Percentiles rank a stretch among this genome's conserved stretches.
phyloP scores from a whole-genome alignment of 176 grass and related monocot species.

The Zoysia pacifica region DNA sequence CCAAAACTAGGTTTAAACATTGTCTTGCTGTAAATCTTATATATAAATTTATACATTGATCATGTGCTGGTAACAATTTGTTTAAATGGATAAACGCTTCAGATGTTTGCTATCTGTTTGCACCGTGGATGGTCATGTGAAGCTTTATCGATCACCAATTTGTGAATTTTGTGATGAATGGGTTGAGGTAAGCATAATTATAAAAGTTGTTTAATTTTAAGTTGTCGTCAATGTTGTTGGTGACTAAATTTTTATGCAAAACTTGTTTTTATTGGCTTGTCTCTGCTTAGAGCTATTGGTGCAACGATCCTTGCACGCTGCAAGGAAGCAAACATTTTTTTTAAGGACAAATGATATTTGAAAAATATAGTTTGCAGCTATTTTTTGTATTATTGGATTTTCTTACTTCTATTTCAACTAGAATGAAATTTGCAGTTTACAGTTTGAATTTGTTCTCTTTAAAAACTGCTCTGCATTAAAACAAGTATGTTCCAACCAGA shows the following conservation, averaged over 20 bases:
- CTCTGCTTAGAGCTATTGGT: constrained; percentile 17
- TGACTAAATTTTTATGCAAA: constrained; percentile 18
- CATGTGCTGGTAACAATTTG: not conserved
- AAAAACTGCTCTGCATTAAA: constrained; percentile 12
- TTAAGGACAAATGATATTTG: not conserved
- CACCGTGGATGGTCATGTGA: constrained; percentile 70
- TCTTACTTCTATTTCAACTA: constrained; percentile 31
- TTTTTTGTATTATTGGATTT: not conserved
- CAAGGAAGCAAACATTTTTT: not conserved
- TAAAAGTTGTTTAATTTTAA: constrained; percentile 6
- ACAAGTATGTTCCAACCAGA: not conserved
- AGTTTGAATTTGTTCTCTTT: constrained; percentile 8
- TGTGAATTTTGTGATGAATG: constrained; percentile 78
- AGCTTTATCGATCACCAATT: constrained; percentile 69
- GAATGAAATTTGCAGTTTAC: constrained; percentile 3
- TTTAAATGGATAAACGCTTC: constrained; percentile 27
- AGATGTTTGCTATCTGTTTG: constrained; percentile 88
- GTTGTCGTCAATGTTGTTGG: constrained; percentile 8
- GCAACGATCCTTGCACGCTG: constrained; percentile 4
- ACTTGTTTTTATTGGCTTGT: not conserved
- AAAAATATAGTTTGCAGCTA: constrained; percentile 12
- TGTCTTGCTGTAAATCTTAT: not conserved
- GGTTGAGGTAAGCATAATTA: constrained; percentile 59
- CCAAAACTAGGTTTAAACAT: not conserved
- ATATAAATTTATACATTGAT: not conserved